A percentile compares a stretch with the other conserved stretches of the same genome.
These are phyloP conservation scores for Cladosporium sp. DNA, from an alignment of 2,329 filamentous ascomycete genomes.

Conservation along the genomic window DNA sequence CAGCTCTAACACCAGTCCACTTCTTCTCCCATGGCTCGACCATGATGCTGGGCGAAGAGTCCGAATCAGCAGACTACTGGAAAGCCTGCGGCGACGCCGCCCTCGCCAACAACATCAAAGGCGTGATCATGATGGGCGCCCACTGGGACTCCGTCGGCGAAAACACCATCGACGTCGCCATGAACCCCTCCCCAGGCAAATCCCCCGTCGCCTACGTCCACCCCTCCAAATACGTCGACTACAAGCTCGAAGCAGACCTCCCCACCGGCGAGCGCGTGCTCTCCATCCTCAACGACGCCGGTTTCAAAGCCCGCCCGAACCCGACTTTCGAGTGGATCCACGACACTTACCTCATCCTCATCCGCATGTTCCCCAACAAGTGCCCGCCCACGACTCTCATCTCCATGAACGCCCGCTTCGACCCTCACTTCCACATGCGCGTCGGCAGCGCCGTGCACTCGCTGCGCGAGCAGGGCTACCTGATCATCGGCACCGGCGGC, in stretches of 20 bases:
- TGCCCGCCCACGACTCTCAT: conserved; percentile 66
- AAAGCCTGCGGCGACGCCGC: conserved; percentile 65
- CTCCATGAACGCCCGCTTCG: conserved; percentile 56
- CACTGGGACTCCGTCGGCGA: conserved; percentile 64
- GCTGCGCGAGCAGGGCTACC: conserved; percentile 55
- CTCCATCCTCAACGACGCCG: conserved; percentile 49
- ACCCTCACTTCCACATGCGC: conserved; percentile 58
- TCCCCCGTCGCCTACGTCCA: conserved; percentile 67
- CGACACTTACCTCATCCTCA: conserved; percentile 68
- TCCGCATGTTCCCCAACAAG: conserved; percentile 66
- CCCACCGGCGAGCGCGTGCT: conserved; percentile 53
- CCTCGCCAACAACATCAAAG: conserved; percentile 59
- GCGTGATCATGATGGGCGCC: conserved; percentile 62
- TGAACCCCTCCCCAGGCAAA: conserved; percentile 61
- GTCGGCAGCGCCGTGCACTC: conserved; percentile 59
- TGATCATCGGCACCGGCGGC: conserved; percentile 62
- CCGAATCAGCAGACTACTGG: conserved; percentile 64
- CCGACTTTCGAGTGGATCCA: conserved; percentile 69
- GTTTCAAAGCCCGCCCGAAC: conserved; percentile 57
- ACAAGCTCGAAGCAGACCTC: conserved; percentile 62
- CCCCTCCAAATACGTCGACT: conserved; percentile 64
- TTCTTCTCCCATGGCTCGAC: conserved; percentile 72
- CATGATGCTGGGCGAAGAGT: conserved; percentile 70
- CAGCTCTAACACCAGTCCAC: conserved; percentile 55
- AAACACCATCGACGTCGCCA: conserved; percentile 57